Evolutionary conservation across 2,329 filamentous ascomycete species (phyloP).

Genomic region (Diaporthe ampelina): DNA sequence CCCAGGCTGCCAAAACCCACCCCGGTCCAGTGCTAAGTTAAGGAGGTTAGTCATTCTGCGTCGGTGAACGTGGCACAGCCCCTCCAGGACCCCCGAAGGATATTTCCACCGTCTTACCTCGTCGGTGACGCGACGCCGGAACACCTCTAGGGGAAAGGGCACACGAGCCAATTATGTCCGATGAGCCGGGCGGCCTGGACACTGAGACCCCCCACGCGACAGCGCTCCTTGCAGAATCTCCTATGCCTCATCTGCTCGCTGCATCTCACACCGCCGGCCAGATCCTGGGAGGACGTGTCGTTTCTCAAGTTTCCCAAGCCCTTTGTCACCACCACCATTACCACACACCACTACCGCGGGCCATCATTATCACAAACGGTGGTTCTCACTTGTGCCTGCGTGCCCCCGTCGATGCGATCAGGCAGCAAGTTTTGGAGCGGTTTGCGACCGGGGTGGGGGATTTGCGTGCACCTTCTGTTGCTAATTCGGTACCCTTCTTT

Average conservation of each 20-base stretch:
- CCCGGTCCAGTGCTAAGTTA: background rate
- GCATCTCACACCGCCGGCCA: slow-evolving; percentile 42
- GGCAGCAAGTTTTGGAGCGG: slow-evolving; percentile 7
- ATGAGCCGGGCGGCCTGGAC: background rate
- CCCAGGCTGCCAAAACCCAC: slow-evolving; percentile 17
- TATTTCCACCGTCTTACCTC: slow-evolving; percentile 30
- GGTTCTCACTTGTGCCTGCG: background rate
- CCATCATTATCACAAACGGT: background rate
- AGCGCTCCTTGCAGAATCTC: slow-evolving; percentile 10
- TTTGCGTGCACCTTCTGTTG: background rate
- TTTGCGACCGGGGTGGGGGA: background rate
- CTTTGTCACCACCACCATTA: slow-evolving; percentile 22
- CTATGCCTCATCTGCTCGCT: slow-evolving; percentile 16
- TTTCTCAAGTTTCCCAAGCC: slow-evolving; percentile 16
- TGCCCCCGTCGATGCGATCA: background rate
- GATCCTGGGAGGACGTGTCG: slow-evolving; percentile 15
- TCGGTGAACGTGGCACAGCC: slow-evolving; percentile 27
- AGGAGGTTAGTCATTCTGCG: slow-evolving; percentile 18
- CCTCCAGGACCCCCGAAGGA: background rate
- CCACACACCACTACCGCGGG: no score
- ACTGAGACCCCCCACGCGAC: slow-evolving; percentile 16
- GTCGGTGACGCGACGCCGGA: slow-evolving; percentile 27
- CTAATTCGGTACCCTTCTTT: slow-evolving; percentile 29
- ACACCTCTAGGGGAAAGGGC: slow-evolving; percentile 8
- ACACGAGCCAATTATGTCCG: slow-evolving; percentile 15